These are phyloP conservation scores for Primulina eburnea DNA, from an alignment of 257 asterid genomes.

Conservation along the genomic window DNA sequence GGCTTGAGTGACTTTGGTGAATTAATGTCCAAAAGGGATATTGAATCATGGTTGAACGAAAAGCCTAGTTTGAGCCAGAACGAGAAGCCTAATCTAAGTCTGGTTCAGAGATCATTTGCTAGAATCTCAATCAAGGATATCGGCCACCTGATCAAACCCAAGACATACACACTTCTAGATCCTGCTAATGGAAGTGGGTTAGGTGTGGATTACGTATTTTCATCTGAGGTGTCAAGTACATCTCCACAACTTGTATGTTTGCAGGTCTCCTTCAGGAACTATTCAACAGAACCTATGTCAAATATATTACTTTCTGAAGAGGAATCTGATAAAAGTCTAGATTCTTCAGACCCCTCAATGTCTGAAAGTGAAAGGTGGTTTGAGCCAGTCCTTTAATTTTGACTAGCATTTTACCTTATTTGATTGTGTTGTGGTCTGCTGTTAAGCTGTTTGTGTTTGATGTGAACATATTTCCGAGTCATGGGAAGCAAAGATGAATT, in stretches of 20 bases:
- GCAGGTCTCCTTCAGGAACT: conserved; percentile 60
- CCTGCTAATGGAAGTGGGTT: conserved; percentile 83
- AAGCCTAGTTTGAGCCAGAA: conserved; percentile 50
- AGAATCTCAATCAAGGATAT: conserved; percentile 85
- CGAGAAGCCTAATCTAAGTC: conserved; percentile 37
- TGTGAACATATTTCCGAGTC: background rate
- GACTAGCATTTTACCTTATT: conserved; percentile 3
- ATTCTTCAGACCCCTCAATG: conserved; percentile 51
- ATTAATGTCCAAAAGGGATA: conserved; percentile 65
- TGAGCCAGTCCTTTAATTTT: conserved; percentile 20
- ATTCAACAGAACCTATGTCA: conserved; percentile 63
- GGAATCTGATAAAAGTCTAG: conserved; percentile 43
- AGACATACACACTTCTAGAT: conserved; percentile 58
- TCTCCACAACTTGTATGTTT: conserved; percentile 64
- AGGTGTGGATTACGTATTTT: conserved; percentile 64
- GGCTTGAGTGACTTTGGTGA: conserved; percentile 57
- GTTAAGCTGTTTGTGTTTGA: conserved; percentile 11
- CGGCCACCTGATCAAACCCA: conserved; percentile 68
- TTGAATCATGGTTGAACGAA: conserved; percentile 95
- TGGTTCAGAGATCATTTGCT: conserved; percentile 59
- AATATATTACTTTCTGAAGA: conserved; percentile 63
- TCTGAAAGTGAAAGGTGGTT: conserved; percentile 53
- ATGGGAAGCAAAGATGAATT: background rate
- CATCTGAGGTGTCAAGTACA: conserved; percentile 64
- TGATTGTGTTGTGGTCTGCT: conserved; percentile 12